Conservation (phyloP, 768 basidiomycete genomes). For the Russula abietina region DNA sequence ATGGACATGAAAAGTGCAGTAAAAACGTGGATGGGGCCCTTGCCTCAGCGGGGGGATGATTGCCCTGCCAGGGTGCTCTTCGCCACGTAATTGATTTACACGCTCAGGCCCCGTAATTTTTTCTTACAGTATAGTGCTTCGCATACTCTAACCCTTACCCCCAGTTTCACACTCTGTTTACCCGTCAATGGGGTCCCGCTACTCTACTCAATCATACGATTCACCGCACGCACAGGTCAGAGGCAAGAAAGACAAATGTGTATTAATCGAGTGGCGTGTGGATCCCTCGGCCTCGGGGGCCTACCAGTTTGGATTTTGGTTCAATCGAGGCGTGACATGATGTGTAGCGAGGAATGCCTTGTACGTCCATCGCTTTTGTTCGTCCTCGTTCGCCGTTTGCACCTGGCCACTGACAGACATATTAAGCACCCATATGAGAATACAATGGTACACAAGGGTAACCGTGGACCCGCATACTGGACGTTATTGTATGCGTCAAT, state of each 20-base stretch:
- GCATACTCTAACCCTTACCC: background rate
- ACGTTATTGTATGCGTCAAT: no score
- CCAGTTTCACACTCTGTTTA: no score
- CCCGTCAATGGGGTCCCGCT: no score
- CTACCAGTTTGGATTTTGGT: background rate
- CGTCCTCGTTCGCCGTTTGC: conserved; percentile 5
- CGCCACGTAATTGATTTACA: no score
- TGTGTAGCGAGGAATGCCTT: background rate
- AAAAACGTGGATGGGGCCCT: background rate
- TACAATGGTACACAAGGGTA: no score
- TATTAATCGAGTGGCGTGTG: background rate
- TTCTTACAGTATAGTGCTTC: no score
- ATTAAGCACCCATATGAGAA: no score
- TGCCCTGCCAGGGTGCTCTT: background rate
- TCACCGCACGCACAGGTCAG: background rate
- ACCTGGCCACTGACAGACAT: background rate
- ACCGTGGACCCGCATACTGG: no score
- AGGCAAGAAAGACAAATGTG: background rate
- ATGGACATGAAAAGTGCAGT: background rate
- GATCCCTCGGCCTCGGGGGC: background rate
- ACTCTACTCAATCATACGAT: no score
- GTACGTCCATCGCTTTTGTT: background rate
- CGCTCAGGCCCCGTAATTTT: background rate
- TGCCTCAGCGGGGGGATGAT: background rate
- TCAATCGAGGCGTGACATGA: background rate